Evolutionary conservation across 1,139 yeast species (phyloP), one percentile per base, ranked within the genome.

Genomic region (Candida sp.): DNA sequence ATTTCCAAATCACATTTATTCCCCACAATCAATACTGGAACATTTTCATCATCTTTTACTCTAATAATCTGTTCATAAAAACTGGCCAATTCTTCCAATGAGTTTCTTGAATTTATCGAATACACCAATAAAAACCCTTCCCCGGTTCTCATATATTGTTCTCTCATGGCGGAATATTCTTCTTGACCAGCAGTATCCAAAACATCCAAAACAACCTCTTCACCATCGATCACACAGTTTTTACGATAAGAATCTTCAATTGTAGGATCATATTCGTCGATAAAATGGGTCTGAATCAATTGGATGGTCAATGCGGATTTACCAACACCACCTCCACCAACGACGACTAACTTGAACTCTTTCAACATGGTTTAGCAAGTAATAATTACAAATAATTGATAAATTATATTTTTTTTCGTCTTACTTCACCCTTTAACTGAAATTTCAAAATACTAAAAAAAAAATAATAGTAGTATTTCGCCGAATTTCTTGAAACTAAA

Each of bases 321-420:
- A 68, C 99, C 99, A 47, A 93, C 98, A 66, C 97, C 97, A 66
- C 98, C 98, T 41, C 97, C 98, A 45, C 98, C 98, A 42, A 93
- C 96, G 45, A 93, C 97, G 21, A 91, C 97, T 50, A 93, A 71
- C 61, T 91, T 89, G 65, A 84, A 89, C 64, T 86, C 95, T 63
- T 83, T 73, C 53, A 77, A 63, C 66, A 61, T 71, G 42, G 38
- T 51, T 45, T 34, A 39, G 22, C 12, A 34, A 21, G 5, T 30
- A 30, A 30, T 11, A 30, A 30, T 5, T 9, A 30, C n/a, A 30
- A 12, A 12, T 25, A 25, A 25, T 9, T 25, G 6, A n/a, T n/a
- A n/a, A n/a, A n/a, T 25, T 25, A 6, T 25, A 6, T 25, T 25
- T 25, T 25, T 25, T 25, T 6, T 9, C 9, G 29, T 25, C 29